phyloP scores from a whole-genome alignment of 768 basidiomycete genomes.

The Trametes elegans region DNA sequence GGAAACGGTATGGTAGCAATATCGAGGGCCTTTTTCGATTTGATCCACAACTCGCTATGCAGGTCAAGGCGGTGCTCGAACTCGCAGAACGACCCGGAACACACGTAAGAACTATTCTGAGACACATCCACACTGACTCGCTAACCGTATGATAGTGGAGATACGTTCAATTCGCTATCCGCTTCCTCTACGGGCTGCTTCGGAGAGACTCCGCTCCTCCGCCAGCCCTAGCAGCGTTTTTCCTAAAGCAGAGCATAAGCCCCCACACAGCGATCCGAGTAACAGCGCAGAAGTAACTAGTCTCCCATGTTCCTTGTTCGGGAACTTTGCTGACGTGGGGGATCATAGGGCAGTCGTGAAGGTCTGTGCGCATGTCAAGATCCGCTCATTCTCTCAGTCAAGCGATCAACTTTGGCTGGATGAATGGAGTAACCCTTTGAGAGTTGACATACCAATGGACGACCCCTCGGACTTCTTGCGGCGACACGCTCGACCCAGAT shows the following conservation, averaged over 20 bases:
- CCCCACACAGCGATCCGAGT: conserved; percentile 67
- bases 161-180: conserved; percentile 70
- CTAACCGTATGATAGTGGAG: conserved; percentile 58
- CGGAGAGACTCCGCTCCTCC: conserved; percentile 58
- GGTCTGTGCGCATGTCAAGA: conserved; percentile 66
- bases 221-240: conserved; percentile 56
- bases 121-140: background rate
- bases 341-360: conserved; percentile 66
- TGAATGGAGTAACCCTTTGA: conserved; percentile 66
- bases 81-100: conserved; percentile 61
- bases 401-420: conserved; percentile 70
- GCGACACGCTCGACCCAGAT: conserved; percentile 34
- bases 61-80: conserved; percentile 62
- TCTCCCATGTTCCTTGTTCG: background rate
- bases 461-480: conserved; percentile 50
- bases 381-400: conserved; percentile 67
- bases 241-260: conserved; percentile 64
- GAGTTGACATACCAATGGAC: conserved; percentile 42
- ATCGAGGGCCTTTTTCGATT: background rate
- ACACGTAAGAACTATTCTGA: conserved; percentile 52
- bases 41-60: conserved; percentile 2
- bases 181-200: conserved; percentile 59
- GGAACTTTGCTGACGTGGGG: too few relatives aligned
- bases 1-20: conserved; percentile 41
- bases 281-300: conserved; percentile 59